Percentiles rank a stretch among this genome's conserved stretches.
Conservation (phyloP, 176 grass and related monocot species). For the Olyra latifolia region DNA sequence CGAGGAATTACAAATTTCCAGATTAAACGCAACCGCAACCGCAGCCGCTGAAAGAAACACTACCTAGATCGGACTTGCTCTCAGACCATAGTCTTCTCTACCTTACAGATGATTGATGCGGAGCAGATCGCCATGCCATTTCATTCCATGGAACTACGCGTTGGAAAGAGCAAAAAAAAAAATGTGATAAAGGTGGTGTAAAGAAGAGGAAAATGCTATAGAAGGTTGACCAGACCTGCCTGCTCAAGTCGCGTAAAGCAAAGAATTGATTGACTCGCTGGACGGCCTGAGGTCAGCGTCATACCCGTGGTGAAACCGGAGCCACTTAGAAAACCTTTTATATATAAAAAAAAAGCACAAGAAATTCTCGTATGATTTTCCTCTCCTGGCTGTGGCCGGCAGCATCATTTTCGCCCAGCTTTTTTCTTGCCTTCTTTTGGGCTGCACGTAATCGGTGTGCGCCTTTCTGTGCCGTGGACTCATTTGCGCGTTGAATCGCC, state of each 20-base stretch:
- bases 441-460: constrained; percentile 2
- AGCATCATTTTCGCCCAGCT: neutral
- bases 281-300: neutral
- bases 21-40: no score
- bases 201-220: neutral
- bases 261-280: neutral
- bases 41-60: no score
- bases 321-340: neutral
- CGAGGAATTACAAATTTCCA: no score
- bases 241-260: neutral
- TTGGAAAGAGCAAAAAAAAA: neutral
- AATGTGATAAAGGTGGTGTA: neutral
- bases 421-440: neutral
- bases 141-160: neutral
- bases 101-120: no score
- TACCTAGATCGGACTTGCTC: no score
- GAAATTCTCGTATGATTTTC: neutral
- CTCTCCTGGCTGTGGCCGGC: neutral
- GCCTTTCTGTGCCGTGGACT: neutral
- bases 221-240: neutral
- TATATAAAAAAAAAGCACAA: no score
- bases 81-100: no score
- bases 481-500: neutral
- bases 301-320: neutral
- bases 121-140: no score